Evolutionary conservation across 495 filamentous ascomycete species (phyloP).

Genomic region (Glonium stellatum): DNA sequence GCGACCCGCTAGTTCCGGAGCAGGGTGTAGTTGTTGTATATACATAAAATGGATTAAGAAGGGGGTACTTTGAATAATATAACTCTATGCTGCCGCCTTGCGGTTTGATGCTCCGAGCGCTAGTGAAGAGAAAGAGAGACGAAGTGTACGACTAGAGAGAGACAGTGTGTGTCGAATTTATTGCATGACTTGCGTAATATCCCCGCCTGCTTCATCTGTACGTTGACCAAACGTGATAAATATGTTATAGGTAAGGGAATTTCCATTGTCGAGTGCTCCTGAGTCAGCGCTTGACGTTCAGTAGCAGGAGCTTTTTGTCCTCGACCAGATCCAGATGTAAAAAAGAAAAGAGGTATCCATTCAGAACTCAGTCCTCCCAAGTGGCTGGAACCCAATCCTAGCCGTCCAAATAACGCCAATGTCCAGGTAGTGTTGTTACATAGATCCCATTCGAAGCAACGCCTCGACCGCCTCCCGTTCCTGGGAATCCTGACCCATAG

Average conservation of each 20-base stretch:
- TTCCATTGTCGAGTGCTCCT: not conserved
- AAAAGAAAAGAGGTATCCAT: conserved; percentile 2
- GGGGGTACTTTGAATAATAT: not conserved
- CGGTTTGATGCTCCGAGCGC: not conserved
- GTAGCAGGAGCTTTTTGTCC: conserved; percentile 3
- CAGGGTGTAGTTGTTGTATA: not conserved
- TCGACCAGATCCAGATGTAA: not conserved
- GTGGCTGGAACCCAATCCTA: not conserved
- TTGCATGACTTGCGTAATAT: not conserved
- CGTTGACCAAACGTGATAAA: not conserved
- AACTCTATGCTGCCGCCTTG: not conserved
- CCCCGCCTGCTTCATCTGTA: not conserved
- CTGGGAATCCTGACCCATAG: conserved; percentile 45
- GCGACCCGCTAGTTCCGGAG: not conserved
- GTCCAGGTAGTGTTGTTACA: conserved; percentile 45
- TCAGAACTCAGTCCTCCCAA: not conserved
- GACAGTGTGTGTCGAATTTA: no score
- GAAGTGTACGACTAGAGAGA: not conserved
- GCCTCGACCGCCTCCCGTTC: conserved; percentile 82
- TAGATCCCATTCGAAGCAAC: conserved; percentile 75
- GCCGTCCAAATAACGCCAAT: conserved; percentile 15
- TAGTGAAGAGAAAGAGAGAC: not conserved
- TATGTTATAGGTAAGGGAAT: not conserved
- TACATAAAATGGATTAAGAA: not conserved
- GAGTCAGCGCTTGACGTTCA: conserved; percentile 10